A percentile compares a stretch with the other conserved stretches of the same genome.
Conservation (phyloP, 306 rosid species). For the Mimosa pudica region DNA sequence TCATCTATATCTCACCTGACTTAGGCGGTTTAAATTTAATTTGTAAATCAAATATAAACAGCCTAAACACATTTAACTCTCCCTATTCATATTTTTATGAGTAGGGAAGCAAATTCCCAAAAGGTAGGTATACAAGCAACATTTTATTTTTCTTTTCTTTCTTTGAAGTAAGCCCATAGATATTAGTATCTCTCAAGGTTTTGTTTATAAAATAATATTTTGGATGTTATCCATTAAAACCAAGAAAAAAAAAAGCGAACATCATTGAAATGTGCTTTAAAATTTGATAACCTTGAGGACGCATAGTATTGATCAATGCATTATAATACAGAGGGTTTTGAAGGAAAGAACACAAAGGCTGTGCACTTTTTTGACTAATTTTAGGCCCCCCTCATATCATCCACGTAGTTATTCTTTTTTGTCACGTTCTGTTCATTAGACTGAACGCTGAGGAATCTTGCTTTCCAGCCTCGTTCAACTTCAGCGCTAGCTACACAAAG, state of each 20-base stretch:
- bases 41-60: too few species aligned
- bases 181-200: not conserved
- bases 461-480: constrained; percentile 29
- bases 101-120: not conserved
- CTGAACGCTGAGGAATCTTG: constrained; percentile 37
- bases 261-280: too few species aligned
- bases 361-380: constrained; percentile 36
- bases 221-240: too few species aligned
- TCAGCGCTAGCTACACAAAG: not conserved
- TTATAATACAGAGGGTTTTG: not conserved
- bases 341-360: constrained; percentile 34
- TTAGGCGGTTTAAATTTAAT: too few species aligned
- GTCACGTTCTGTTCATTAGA: constrained; percentile 35
- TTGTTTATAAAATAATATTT: too few species aligned
- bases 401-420: constrained; percentile 37
- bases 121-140: not conserved
- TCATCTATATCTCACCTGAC: too few species aligned
- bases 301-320: not conserved
- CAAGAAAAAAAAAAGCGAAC: too few species aligned
- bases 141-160: not conserved
- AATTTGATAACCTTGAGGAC: not conserved
- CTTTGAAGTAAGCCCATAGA: not conserved
- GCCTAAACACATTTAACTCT: too few species aligned
- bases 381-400: constrained; percentile 2
- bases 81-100: too few species aligned